phyloP scores from a whole-genome alignment of 192 early-diverging fungal genomes.

The Coemansia sp. region DNA sequence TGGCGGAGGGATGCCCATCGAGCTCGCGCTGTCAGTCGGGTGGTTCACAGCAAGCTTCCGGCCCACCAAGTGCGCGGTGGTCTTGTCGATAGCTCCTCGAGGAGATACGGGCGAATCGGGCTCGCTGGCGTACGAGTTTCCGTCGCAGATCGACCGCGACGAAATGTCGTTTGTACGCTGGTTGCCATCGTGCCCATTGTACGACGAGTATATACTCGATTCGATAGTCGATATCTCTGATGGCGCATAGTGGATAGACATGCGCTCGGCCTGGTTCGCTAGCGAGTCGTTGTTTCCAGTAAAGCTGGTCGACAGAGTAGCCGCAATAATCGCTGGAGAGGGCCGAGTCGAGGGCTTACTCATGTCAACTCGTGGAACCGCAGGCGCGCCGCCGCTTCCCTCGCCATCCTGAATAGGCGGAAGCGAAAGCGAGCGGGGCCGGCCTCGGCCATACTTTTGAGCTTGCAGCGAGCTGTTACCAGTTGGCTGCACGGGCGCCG shows the following conservation, averaged over 20 bases:
- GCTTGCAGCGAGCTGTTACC: neutral
- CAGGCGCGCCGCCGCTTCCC: neutral
- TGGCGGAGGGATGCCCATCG: neutral
- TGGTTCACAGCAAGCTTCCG: neutral
- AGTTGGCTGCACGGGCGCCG: neutral
- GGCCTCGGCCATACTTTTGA: conserved; percentile 3
- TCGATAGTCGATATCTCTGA: conserved; percentile 57
- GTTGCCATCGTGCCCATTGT: conserved; percentile 26
- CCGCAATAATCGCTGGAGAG: conserved; percentile 36
- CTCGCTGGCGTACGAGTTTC: conserved; percentile 48
- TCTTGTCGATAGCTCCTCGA: neutral
- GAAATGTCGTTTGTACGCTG: conserved; percentile 21
- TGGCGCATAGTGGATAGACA: conserved; percentile 40
- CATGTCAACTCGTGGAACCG: neutral
- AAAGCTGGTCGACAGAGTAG: conserved; percentile 54
- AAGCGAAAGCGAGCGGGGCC: conserved; percentile 33
- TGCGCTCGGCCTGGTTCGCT: conserved; percentile 20
- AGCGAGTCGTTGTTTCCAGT: conserved; percentile 27
- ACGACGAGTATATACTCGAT: conserved; percentile 52
- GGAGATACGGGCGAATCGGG: conserved; percentile 32
- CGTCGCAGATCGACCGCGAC: conserved; percentile 33
- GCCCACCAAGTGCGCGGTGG: neutral
- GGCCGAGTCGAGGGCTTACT: conserved; percentile 1
- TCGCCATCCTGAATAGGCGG: conserved; percentile 19
- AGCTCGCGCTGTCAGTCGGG: neutral